Evolutionary conservation across 441 rosid genomes (phyloP), one percentile per base, ranked within the genome.

Genomic region (Kokia cookei): DNA sequence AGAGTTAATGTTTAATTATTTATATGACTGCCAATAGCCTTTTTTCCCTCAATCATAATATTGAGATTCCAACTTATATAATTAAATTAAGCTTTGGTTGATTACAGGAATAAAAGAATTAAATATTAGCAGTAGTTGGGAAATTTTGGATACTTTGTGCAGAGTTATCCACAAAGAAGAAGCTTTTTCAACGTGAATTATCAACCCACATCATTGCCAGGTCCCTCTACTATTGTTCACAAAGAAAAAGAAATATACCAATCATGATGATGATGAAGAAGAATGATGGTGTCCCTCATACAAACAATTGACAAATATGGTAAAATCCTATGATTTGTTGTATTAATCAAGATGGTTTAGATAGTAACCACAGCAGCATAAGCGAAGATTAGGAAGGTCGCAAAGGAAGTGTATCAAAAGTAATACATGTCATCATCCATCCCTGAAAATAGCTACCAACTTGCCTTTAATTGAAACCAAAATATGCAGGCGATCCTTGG

Each of bases 1-100:
- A 67, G 75, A 65, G 73, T 73, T 53, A 53, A 22, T 54, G 61
- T 77, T 77, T 78, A 53, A 74, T 65, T 73, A 5, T 17, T 9
- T 45, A 45, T 32, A 32, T 32, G 37, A 32, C 37, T 32, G 37
- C 37, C 37, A 32, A 5, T 32, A 32, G 37, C 37, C 37, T 7
- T 45, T 45, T 2, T 14, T 48, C 14, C 7, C 4, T 15, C 19
- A 50, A 14, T 50, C 40, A 72, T 61, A 51, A 47, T 47, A 11
- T 13, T 11, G 13, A 47, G n/a, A 47, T 11, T 12, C 14, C 50
- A 45, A 11, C 50, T 45, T 12, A 45, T 12, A 45, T 47, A 47
- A 47, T 32, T 32, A 32, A 32, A 32, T 32, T 32, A 32, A 32
- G 37, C 7, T 32, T 4, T 32, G 37, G 37, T 32, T 12, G 48